Conservation (phyloP, 1,284 basidiomycete genomes). For the Cryptococcus sp. region DNA sequence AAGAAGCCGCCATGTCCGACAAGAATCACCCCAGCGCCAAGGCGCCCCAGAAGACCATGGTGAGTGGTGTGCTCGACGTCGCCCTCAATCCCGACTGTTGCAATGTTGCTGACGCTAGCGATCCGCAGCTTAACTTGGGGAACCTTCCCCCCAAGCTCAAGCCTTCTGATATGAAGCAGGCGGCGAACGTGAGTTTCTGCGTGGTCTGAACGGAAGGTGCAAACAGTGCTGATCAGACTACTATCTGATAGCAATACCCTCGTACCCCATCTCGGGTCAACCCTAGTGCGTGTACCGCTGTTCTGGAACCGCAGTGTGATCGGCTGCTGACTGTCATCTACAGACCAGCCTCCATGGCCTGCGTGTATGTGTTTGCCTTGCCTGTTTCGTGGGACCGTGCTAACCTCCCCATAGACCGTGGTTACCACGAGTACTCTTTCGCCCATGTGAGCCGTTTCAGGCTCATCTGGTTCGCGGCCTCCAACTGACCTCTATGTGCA, state of each 20-base stretch:
- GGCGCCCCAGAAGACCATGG: constrained; percentile 40
- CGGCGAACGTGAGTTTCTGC: constrained; percentile 32
- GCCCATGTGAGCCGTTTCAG: constrained; percentile 58
- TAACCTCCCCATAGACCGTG: constrained; percentile 56
- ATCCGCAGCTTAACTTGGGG: constrained; percentile 47
- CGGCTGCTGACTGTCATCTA: constrained; percentile 6
- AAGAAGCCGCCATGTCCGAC: constrained; percentile 18
- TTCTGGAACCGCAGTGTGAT: not conserved
- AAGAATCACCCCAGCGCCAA: constrained; percentile 38
- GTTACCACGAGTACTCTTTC: constrained; percentile 94
- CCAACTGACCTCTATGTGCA: constrained; percentile 10
- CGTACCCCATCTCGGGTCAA: constrained; percentile 54
- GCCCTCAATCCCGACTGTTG: too few relatives aligned
- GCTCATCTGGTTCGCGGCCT: not conserved
- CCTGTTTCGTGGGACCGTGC: not conserved
- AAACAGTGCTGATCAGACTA: not conserved
- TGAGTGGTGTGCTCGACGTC: constrained; percentile 10
- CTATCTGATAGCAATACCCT: constrained; percentile 45
- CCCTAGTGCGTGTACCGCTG: constrained; percentile 37
- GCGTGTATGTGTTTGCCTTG: constrained; percentile 54
- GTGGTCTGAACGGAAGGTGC: not conserved
- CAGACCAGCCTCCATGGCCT: constrained; percentile 92
- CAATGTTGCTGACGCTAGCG: not conserved
- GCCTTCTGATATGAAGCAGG: constrained; percentile 40
- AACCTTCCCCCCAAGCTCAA: constrained; percentile 50